These are phyloP conservation scores for Lotmaria passim DNA, from an alignment of 208 protist species.

Conservation along the genomic window DNA sequence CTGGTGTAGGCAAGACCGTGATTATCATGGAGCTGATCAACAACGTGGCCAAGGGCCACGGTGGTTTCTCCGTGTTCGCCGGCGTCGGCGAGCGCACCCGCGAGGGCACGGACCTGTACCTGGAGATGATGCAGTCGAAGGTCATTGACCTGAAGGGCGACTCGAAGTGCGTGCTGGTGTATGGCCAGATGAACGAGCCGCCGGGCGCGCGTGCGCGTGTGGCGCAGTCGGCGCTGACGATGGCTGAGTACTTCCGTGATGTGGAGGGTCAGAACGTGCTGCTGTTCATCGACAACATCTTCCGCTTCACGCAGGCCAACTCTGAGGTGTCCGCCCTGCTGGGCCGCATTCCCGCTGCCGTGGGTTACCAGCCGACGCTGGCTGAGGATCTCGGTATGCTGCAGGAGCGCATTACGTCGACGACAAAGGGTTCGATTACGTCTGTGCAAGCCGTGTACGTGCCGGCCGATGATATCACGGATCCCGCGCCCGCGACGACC, in stretches of 20 bases:
- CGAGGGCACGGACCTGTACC: constrained; percentile 98
- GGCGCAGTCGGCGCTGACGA: constrained; percentile 96
- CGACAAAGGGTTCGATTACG: constrained; percentile 96
- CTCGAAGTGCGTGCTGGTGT: constrained; percentile 99
- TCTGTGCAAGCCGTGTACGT: constrained; percentile 98
- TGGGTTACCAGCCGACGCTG: constrained; percentile 99
- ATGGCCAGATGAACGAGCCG: constrained; percentile 99
- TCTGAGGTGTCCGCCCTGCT: constrained; percentile 98
- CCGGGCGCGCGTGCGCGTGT: constrained; percentile 98
- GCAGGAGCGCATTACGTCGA: constrained; percentile 99
- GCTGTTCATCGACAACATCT: constrained; percentile 99
- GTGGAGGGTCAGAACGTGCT: constrained; percentile 98
- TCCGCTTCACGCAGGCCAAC: constrained; percentile 99
- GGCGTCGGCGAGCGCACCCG: constrained; percentile 98
- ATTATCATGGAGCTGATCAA: constrained; percentile 99
- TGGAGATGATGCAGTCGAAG: constrained; percentile 98
- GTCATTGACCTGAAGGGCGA: constrained; percentile 93
- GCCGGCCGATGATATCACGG: constrained; percentile 98
- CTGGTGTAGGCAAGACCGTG: constrained; percentile 98
- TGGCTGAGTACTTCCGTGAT: constrained; percentile 99
- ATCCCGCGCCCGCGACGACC: constrained; percentile 98
- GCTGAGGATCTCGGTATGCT: constrained; percentile 98
- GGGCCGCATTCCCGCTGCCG: constrained; percentile 98
- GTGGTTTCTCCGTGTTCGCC: constrained; percentile 99
- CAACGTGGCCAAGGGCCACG: constrained; percentile 98